phyloP scores from a whole-genome alignment of 2,329 filamentous ascomycete genomes.

The Penicillium sp. region DNA sequence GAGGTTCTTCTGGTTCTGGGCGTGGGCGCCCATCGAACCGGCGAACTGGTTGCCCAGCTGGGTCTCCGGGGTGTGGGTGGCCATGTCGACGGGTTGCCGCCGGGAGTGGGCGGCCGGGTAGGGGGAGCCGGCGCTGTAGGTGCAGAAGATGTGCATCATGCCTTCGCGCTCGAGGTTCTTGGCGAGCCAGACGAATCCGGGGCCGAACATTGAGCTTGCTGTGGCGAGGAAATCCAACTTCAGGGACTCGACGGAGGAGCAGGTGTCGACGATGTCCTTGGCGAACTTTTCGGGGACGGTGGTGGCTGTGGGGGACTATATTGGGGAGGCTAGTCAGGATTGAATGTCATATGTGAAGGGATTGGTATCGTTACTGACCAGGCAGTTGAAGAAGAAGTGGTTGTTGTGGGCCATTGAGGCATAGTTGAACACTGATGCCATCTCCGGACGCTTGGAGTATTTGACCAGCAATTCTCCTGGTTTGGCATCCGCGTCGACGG shows the following conservation, averaged over 20 bases:
- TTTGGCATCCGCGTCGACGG: conserved; percentile 60
- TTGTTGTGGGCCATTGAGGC: conserved; percentile 96
- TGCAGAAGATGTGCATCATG: conserved; percentile 69
- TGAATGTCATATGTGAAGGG: background rate
- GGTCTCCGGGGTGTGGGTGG: conserved; percentile 40
- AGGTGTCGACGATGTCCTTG: conserved; percentile 64
- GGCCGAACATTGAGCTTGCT: conserved; percentile 89
- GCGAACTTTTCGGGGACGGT: conserved; percentile 59
- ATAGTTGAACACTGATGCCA: conserved; percentile 86
- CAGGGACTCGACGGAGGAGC: conserved; percentile 80
- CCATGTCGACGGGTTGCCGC: conserved; percentile 55
- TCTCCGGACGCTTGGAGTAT: conserved; percentile 73
- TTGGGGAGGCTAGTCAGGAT: conserved; percentile 14
- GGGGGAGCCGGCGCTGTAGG: conserved; percentile 88
- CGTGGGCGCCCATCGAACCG: conserved; percentile 37
- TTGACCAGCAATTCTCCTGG: conserved; percentile 69
- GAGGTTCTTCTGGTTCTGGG: conserved; percentile 36
- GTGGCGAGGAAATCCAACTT: conserved; percentile 76
- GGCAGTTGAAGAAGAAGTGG: conserved; percentile 55
- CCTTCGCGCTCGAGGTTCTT: conserved; percentile 51
- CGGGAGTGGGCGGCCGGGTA: conserved; percentile 83
- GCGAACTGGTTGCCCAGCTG: conserved; percentile 39
- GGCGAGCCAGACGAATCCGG: conserved; percentile 95
- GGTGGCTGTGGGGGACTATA: conserved; percentile 44
- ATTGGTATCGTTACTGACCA: conserved; percentile 35